Conservation (phyloP, 208 protist genomes). For the Perkinsela sp. region DNA sequence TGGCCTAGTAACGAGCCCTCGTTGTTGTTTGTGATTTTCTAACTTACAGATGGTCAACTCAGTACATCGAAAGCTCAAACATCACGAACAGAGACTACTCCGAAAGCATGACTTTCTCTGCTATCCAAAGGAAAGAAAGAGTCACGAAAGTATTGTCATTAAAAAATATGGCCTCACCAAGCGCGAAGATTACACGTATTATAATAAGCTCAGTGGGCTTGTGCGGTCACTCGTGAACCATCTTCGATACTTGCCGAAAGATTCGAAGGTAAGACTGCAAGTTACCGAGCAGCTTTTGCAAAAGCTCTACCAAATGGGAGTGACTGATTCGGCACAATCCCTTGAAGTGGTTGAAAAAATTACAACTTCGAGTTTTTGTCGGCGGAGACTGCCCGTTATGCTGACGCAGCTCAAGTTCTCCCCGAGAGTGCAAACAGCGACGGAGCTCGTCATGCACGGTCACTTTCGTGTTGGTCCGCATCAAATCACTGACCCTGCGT, state of each 20-base stretch:
- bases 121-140: conserved; percentile 50
- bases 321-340: conserved; percentile 45
- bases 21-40: no score
- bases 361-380: conserved; percentile 54
- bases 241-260: conserved; percentile 43
- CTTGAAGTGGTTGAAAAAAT: conserved; percentile 61
- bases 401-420: conserved; percentile 52
- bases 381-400: conserved; percentile 46
- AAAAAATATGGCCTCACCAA: conserved; percentile 67
- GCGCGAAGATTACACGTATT: conserved; percentile 65
- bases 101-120: conserved; percentile 70
- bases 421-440: conserved; percentile 44
- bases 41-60: conserved; percentile 42
- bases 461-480: conserved; percentile 55
- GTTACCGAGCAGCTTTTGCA: conserved; percentile 61
- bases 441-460: conserved; percentile 47
- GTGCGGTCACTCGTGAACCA: conserved; percentile 51
- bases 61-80: conserved; percentile 47
- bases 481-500: conserved; percentile 51
- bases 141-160: conserved; percentile 64
- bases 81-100: conserved; percentile 55
- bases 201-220: conserved; percentile 47
- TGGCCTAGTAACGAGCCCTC: no score
- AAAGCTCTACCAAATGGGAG: conserved; percentile 60
- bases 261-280: conserved; percentile 54